A percentile compares a stretch with the other conserved stretches of the same genome.
phyloP scores from a whole-genome alignment of 192 early-diverging fungal genomes.

The Martensiomyces pterosporus region DNA sequence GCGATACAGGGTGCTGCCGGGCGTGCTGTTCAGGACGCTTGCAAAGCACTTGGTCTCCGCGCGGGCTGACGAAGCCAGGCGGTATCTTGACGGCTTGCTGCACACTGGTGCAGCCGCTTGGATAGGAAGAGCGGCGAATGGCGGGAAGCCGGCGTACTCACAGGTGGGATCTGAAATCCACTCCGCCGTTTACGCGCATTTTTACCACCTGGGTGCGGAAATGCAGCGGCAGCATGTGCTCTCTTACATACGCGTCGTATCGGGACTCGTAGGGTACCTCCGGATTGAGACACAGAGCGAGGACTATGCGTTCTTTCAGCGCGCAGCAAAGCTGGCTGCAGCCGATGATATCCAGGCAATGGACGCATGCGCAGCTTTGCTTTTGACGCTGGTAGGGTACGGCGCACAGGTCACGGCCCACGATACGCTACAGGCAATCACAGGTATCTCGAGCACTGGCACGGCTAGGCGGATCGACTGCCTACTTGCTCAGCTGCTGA shows the following conservation, averaged over 20 bases:
- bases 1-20: slow-evolving; percentile 18
- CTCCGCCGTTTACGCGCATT: slow-evolving; percentile 9
- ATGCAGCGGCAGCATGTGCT: slow-evolving; percentile 6
- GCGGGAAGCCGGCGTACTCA: slow-evolving; percentile 19
- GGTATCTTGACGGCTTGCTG: slow-evolving; percentile 16
- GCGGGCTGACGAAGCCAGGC: slow-evolving; percentile 5
- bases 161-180: slow-evolving; percentile 21
- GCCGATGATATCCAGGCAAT: background rate
- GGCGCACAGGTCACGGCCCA: slow-evolving; percentile 8
- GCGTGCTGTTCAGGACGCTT: slow-evolving; percentile 29
- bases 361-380: slow-evolving; percentile 18
- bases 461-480: slow-evolving; percentile 21
- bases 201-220: background rate
- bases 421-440: slow-evolving; percentile 9
- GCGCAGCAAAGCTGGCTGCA: slow-evolving; percentile 3
- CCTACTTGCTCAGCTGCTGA: slow-evolving; percentile 19
- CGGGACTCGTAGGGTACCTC: slow-evolving; percentile 31
- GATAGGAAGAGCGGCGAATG: slow-evolving; percentile 18
- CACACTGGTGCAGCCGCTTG: slow-evolving; percentile 18
- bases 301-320: slow-evolving; percentile 19
- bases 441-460: background rate
- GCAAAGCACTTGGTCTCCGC: slow-evolving; percentile 1
- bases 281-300: slow-evolving; percentile 15
- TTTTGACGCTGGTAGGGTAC: slow-evolving; percentile 31
- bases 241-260: slow-evolving; percentile 16